Percentiles rank a stretch among this genome's conserved stretches.
Evolutionary conservation across 495 filamentous ascomycete species (phyloP).

Genomic region (Mytilinidion resinicola): DNA sequence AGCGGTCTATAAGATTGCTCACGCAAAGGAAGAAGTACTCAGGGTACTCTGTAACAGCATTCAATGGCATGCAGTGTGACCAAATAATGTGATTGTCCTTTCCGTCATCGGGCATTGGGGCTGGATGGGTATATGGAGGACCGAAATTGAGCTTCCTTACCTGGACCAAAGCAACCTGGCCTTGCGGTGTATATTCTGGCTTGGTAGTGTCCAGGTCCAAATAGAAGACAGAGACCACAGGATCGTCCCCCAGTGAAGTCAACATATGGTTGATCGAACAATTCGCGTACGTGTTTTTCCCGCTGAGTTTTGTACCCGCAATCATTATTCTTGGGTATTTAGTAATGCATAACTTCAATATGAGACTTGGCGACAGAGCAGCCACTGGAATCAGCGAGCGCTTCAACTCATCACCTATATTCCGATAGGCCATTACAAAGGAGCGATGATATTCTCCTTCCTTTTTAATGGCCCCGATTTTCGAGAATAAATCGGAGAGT

Average conservation of each 20-base stretch:
- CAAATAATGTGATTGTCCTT: constrained; percentile 43
- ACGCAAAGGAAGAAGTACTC: constrained; percentile 62
- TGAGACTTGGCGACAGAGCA: background rate
- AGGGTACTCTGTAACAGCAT: constrained; percentile 63
- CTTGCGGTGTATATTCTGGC: constrained; percentile 73
- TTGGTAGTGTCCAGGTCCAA: constrained; percentile 82
- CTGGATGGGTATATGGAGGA: constrained; percentile 68
- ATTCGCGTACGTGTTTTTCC: constrained; percentile 80
- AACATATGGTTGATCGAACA: constrained; percentile 71
- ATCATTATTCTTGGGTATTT: constrained; percentile 49
- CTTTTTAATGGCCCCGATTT: background rate
- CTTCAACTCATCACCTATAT: background rate
- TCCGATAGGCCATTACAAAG: no score
- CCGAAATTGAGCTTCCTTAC: constrained; percentile 61
- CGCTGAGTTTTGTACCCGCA: constrained; percentile 75
- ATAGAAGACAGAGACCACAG: constrained; percentile 46
- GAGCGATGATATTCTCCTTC: background rate
- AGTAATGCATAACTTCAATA: constrained; percentile 38
- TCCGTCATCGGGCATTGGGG: constrained; percentile 29
- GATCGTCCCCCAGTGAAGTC: constrained; percentile 33
- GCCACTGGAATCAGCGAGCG: constrained; percentile 32
- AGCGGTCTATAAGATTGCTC: constrained; percentile 61
- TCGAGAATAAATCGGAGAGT: background rate
- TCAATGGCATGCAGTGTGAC: constrained; percentile 66
- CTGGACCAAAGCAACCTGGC: constrained; percentile 65